Base-by-base conservation (phyloP, 176 grass and related monocot genomes). In the Bolboschoenus planiculmis region DNA sequence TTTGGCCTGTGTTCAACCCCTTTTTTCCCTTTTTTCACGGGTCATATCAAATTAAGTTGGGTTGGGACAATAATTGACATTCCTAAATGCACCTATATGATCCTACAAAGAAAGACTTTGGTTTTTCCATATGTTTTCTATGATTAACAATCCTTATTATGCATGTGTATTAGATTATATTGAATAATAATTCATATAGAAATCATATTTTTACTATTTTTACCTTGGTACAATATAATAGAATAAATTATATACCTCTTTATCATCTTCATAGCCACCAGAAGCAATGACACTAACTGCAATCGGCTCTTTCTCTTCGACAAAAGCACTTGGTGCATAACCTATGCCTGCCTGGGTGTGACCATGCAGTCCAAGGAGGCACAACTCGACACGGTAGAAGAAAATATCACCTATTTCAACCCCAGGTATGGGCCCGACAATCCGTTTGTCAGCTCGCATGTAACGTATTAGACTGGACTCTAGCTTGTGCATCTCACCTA, bases 201-300 rank as follows among this genome's bases (percentile, higher is more conserved):
- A 44, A 7, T 7, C 42, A 44, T 47, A 47, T 1, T 13, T 47
- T 47, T 47, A 7, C 44, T 47, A 2, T 47, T 47, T 47, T 47
- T n/a, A 47, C 44, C 44, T 13, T 11, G 44, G 44, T 11, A 47
- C 7, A 60, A 18, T 36, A 10, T 14, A 65, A 36, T 3, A 35
- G 16, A 66, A 66, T 16, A 35, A 36, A 35, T 66, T 66, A 66
- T 34, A 66, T 66, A 66, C 62, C 62, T 80, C 44, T 35, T 6
- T 56, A 48, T 80, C 50, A 8, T 80, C 26, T 31, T 80, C 46
- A 31, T 80, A 80, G 16, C 87, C 76, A 24, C 87, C 87, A 27
- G 87, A 88, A 23, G 81, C 87, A 36, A 88, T 73, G 14, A 88
- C 48, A 46, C 82, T 84, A 16, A 78, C 73, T 1, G 83, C 87